Base-by-base conservation (phyloP, 495 filamentous ascomycete genomes). In the Hyaloscypha hepaticicola region DNA sequence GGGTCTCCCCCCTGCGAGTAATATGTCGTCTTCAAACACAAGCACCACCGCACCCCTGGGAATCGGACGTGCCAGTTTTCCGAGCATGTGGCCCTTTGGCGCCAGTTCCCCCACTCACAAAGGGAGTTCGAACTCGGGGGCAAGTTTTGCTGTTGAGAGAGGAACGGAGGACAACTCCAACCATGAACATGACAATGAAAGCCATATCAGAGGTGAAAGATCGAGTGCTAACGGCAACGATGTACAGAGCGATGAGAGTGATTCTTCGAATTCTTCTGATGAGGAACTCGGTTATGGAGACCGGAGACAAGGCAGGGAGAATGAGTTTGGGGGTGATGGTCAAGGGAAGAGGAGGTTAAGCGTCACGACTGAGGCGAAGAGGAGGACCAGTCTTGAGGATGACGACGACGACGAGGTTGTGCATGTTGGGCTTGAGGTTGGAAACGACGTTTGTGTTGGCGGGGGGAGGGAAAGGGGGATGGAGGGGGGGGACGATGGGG, bases 321-420 rank as follows among this genome's bases (percentile, higher is more conserved):
- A 19, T 22, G 53, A 51, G 24, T 22, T 25, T 14, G 79, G 78
- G 34, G 72, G 75, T 63, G 74, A 78, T 33, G 31, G 45, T 27
- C 22, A 52, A 1, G 63, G 49, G 12, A 72, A 63, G 66, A 69
- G 71, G 64, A 62, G 67, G 33, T 27, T 69, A 51, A 69, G 64
- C 57, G 64, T 50, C 16, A 81, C 79, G 22, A 78, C 81, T 2
- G 82, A 85, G 72, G 82, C 82, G 5, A 75, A 77, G 61, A 68
- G 81, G 53, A 72, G 82, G 63, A 85, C 80, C 55, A 84, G 81
- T 70, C 78, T 84, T 27, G 83, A 83, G 68, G 83, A 85, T 60
- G 81, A 82, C 16, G 83, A 85, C 63, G 82, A 83, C 22, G 80
- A 83, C 21, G 82, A 82, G 49, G 76, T 72, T 45, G 70, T 72